Evolutionary conservation across 345 rosid genomes (phyloP), one percentile per base, ranked within the genome.

Genomic region (Salix udensis): DNA sequence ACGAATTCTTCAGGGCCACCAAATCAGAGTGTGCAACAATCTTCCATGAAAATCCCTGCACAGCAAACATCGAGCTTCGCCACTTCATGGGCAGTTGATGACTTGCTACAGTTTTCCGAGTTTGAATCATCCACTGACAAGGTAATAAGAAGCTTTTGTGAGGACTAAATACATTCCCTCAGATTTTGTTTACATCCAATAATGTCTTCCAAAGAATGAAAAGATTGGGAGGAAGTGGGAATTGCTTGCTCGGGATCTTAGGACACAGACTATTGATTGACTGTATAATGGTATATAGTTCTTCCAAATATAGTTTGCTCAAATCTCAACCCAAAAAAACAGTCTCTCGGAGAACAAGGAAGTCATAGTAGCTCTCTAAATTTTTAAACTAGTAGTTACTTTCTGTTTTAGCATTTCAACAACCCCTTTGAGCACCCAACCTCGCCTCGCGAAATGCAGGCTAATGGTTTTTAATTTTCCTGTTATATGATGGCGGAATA

Each of bases 81-180:
- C 19, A 80, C 92, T 69, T 85, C 89, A 2, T 96, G 98, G 99
- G 88, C 84, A 28, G 88, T 90, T 50, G 97, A 95, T 23, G 94
- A 96, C 61, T 83, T 96, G 77, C 84, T 93, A 31, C 89, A 88
- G 67, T 86, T 90, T 83, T 84, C 98, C 2, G 94, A 91, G 44
- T 77, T 87, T 62, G 92, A 85, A 46, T 88, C 78, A 31, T 15
- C 92, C 73, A 71, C 81, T 4, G 91, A 86, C 64, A 96, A 96
- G 97, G 99, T 95, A 76, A 79, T 74, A 19, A 67, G 36, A 36
- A 37, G 11, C 8, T 18, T 42, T 30, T 74, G 12, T 19, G 50
- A 37, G 21, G 21, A 14, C 39, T 36, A 9, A 7, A 36, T 36
- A 13, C 11, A 4, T 12, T 55, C 5, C 7, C 13, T 36, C 2